These are phyloP conservation scores for Priceomyces haplophilus DNA, from an alignment of 805 yeast genomes.

Conservation along the genomic window DNA sequence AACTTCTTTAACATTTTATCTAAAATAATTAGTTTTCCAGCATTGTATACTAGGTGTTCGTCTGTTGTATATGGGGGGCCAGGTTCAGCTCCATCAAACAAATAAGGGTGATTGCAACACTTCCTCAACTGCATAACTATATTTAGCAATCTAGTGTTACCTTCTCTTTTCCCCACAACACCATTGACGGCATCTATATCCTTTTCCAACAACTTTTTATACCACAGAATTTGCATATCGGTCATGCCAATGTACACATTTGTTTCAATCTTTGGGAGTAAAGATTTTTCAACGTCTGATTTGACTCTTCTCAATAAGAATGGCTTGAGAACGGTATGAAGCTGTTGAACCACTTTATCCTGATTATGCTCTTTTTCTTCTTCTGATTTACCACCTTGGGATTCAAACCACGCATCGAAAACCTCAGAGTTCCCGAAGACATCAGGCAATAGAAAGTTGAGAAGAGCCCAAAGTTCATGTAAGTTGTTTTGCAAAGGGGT, in stretches of 20 bases:
- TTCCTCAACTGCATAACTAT: slow-evolving; percentile 96
- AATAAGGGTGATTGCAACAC: slow-evolving; percentile 95
- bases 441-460: slow-evolving; percentile 89
- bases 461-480: slow-evolving; percentile 94
- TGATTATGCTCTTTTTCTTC: slow-evolving; percentile 46
- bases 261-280: slow-evolving; percentile 85
- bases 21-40: slow-evolving; percentile 86
- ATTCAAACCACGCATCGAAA: slow-evolving; percentile 90
- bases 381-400: slow-evolving; percentile 38
- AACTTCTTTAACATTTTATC: slow-evolving; percentile 77
- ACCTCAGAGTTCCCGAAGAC: slow-evolving; percentile 88
- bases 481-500: slow-evolving; percentile 93
- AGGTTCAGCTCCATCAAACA: slow-evolving; percentile 99
- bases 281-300: slow-evolving; percentile 87
- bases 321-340: slow-evolving; percentile 86
- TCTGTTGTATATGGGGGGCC: slow-evolving; percentile 97
- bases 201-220: slow-evolving; percentile 80
- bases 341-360: slow-evolving; percentile 80
- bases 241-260: slow-evolving; percentile 93
- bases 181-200: slow-evolving; percentile 97
- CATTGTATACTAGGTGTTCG: slow-evolving; percentile 85
- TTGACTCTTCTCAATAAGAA: slow-evolving; percentile 86
- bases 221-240: slow-evolving; percentile 93
- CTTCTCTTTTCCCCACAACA: slow-evolving; percentile 89
- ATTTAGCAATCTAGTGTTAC: slow-evolving; percentile 83